Evolutionary conservation across 371 early-diverging fungal genomes (phyloP).

Genomic region (Mortierella sp.): DNA sequence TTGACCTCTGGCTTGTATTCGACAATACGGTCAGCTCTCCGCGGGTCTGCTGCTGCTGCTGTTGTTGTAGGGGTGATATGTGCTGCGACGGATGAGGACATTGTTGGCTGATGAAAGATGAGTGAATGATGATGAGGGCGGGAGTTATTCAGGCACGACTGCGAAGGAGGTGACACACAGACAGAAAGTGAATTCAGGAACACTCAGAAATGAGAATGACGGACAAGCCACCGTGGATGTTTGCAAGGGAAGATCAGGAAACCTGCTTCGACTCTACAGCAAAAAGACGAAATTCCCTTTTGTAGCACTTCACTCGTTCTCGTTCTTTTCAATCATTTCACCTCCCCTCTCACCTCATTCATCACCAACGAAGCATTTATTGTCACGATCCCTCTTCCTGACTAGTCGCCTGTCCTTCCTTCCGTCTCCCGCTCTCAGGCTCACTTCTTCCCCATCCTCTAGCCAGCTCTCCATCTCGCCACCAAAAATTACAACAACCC

Average conservation of each 20-base stretch:
- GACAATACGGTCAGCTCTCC: constrained; percentile 36
- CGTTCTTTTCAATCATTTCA: no score
- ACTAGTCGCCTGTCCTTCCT: no score
- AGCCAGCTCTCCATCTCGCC: constrained; percentile 3
- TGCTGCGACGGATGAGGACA: not conserved
- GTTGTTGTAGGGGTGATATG: no score
- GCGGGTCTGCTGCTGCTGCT: constrained; percentile 29
- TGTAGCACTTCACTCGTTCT: no score
- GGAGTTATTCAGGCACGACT: not conserved
- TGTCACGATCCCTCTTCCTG: no score
- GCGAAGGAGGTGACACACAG: not conserved
- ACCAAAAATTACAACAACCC: not conserved
- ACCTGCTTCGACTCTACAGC: not conserved
- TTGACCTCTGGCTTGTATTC: constrained; percentile 52
- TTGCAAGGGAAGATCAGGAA: constrained; percentile 6
- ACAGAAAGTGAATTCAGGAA: not conserved
- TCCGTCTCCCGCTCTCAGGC: no score
- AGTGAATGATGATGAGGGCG: not conserved
- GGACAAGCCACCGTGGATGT: not conserved
- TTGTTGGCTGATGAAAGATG: not conserved
- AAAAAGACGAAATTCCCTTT: not conserved
- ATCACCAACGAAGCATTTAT: no score
- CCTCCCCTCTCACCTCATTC: no score
- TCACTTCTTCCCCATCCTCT: no score
- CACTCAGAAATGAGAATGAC: not conserved